Evolutionary conservation across 345 rosid species (phyloP).

Genomic region (Rhizophora mangle): DNA sequence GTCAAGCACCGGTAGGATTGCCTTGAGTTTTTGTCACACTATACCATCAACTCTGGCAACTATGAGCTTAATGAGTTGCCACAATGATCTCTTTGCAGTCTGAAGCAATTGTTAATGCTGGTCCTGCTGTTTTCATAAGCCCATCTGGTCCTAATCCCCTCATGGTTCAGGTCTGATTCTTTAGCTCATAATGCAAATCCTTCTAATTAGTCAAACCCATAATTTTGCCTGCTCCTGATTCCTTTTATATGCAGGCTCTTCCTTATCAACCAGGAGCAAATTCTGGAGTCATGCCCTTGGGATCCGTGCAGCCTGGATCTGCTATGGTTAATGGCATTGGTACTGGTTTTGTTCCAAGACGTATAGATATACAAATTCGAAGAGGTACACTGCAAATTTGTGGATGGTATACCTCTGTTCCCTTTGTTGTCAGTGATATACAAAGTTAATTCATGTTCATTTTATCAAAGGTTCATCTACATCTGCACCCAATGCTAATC

Average conservation of each 20-base stretch:
- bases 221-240: conserved; percentile 18
- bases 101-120: conserved; percentile 74
- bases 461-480: conserved; percentile 41
- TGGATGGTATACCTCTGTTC: background rate
- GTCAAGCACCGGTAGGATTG: conserved; percentile 59
- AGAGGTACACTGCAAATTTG: conserved; percentile 42
- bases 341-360: conserved; percentile 57
- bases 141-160: conserved; percentile 72
- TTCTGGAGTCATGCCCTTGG: conserved; percentile 48
- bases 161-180: conserved; percentile 66
- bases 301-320: conserved; percentile 48
- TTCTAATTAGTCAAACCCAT: background rate
- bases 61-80: conserved; percentile 6
- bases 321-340: conserved; percentile 49
- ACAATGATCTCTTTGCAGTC: conserved; percentile 43
- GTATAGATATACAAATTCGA: conserved; percentile 73
- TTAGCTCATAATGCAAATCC: background rate
- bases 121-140: conserved; percentile 71
- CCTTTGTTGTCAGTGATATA: background rate
- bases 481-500: conserved; percentile 32
- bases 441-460: background rate
- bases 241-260: conserved; percentile 49
- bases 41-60: background rate
- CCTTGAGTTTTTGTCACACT: conserved; percentile 1
- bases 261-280: conserved; percentile 60